Evolutionary conservation across 768 basidiomycete genomes (phyloP).

Genomic region (Naematelia aurantialba): DNA sequence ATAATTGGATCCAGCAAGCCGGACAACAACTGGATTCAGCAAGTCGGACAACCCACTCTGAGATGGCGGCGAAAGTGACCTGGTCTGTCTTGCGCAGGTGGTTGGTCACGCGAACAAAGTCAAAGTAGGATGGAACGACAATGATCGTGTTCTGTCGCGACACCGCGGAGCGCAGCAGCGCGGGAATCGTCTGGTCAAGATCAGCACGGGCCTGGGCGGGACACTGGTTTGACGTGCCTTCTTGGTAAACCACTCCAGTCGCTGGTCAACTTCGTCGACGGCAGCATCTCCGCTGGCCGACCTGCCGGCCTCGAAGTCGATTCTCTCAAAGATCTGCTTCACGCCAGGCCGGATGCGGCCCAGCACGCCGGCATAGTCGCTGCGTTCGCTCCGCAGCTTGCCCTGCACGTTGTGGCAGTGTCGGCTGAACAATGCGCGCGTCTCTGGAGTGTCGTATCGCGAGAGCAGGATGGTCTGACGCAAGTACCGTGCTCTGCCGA

Average conservation of each 20-base stretch:
- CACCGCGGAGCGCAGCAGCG: slow-evolving; percentile 84
- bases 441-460: slow-evolving; percentile 84
- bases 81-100: slow-evolving; percentile 70
- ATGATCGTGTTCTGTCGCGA: slow-evolving; percentile 82
- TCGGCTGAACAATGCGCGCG: slow-evolving; percentile 70
- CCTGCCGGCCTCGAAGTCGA: slow-evolving; percentile 28
- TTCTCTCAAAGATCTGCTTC: slow-evolving; percentile 61
- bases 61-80: slow-evolving; percentile 74
- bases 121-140: slow-evolving; percentile 91
- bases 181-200: slow-evolving; percentile 64
- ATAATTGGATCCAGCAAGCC: no score
- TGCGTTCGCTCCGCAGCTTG: slow-evolving; percentile 64
- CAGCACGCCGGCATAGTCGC: slow-evolving; percentile 64
- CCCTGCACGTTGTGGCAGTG: slow-evolving; percentile 78
- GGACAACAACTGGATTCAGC: no score
- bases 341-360: slow-evolving; percentile 73
- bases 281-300: slow-evolving; percentile 50
- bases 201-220: slow-evolving; percentile 5
- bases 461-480: slow-evolving; percentile 87
- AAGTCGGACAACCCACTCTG: slow-evolving; percentile 82
- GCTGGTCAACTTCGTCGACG: slow-evolving; percentile 76
- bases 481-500: slow-evolving; percentile 68
- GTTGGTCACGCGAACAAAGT: slow-evolving; percentile 88
- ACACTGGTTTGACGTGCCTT: slow-evolving; percentile 56
- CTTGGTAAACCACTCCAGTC: slow-evolving; percentile 80